phyloP scores from a whole-genome alignment of 306 rosid species.

The Carpinus fangiana region DNA sequence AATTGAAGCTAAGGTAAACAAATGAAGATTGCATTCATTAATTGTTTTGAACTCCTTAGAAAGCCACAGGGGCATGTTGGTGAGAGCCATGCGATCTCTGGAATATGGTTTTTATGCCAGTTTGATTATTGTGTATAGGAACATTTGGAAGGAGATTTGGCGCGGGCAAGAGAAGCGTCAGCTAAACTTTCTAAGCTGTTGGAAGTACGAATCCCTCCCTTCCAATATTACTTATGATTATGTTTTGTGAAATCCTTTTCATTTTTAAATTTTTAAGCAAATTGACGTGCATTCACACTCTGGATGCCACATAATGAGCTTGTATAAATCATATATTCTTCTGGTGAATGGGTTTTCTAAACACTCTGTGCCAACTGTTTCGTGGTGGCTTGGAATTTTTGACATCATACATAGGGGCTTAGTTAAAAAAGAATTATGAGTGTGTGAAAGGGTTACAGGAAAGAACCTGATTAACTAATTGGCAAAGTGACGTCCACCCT shows the following conservation, averaged over 20 bases:
- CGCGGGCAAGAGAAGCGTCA: conserved; percentile 68
- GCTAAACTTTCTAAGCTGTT: conserved; percentile 65
- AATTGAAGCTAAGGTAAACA: conserved; percentile 92
- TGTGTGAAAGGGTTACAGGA: neutral
- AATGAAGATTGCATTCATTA: conserved; percentile 14
- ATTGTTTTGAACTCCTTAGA: neutral
- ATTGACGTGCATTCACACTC: neutral
- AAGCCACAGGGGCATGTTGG: neutral
- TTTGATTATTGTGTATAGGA: conserved; percentile 48
- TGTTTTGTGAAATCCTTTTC: neutral
- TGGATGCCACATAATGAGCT: neutral
- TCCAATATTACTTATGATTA: conserved; percentile 11
- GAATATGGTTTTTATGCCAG: neutral
- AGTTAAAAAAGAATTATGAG: neutral
- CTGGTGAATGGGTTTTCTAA: neutral
- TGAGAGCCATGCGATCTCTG: neutral
- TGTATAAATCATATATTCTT: neutral
- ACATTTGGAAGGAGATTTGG: conserved; percentile 78
- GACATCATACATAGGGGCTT: neutral
- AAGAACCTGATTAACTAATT: neutral
- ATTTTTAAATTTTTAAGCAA: neutral
- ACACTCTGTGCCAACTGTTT: neutral
- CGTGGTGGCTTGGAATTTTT: neutral
- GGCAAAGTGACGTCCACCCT: neutral
- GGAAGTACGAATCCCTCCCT: conserved; percentile 47